These are phyloP conservation scores for Fusarium fujikuroi DNA, from an alignment of 2,329 filamentous ascomycete genomes.

Conservation along the genomic window DNA sequence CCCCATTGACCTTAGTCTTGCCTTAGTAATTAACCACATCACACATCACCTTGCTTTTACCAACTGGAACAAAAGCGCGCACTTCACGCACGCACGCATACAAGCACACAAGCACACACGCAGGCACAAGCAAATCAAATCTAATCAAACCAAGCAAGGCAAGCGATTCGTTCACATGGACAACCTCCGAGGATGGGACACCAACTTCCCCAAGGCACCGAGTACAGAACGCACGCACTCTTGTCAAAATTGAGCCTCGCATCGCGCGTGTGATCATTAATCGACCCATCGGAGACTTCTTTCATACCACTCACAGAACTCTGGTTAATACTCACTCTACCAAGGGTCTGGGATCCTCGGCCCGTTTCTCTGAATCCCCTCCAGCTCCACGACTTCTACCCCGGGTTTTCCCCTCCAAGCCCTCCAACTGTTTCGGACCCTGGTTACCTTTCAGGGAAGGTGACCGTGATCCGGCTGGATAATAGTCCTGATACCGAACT, in stretches of 20 bases:
- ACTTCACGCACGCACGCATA: background rate
- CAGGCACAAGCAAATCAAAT: slow-evolving; percentile 2
- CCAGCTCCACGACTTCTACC: slow-evolving; percentile 34
- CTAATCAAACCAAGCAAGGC: background rate
- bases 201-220: background rate
- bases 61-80: background rate
- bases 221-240: background rate
- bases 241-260: slow-evolving; percentile 11
- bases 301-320: slow-evolving; percentile 29
- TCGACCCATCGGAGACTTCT: slow-evolving; percentile 36
- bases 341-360: slow-evolving; percentile 43
- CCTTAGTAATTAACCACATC: slow-evolving; percentile 25
- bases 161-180: slow-evolving; percentile 31
- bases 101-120: background rate
- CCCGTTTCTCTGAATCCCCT: slow-evolving; percentile 39
- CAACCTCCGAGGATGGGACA: slow-evolving; percentile 19
- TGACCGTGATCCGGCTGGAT: slow-evolving; percentile 22
- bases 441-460: slow-evolving; percentile 36
- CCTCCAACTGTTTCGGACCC: slow-evolving; percentile 32
- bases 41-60: slow-evolving; percentile 17
- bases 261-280: slow-evolving; percentile 37
- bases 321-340: slow-evolving; percentile 25
- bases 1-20: slow-evolving; percentile 22
- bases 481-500: slow-evolving; percentile 6
- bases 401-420: slow-evolving; percentile 41